phyloP scores from a whole-genome alignment of 768 basidiomycete species.

The Tephrocybe sp. region DNA sequence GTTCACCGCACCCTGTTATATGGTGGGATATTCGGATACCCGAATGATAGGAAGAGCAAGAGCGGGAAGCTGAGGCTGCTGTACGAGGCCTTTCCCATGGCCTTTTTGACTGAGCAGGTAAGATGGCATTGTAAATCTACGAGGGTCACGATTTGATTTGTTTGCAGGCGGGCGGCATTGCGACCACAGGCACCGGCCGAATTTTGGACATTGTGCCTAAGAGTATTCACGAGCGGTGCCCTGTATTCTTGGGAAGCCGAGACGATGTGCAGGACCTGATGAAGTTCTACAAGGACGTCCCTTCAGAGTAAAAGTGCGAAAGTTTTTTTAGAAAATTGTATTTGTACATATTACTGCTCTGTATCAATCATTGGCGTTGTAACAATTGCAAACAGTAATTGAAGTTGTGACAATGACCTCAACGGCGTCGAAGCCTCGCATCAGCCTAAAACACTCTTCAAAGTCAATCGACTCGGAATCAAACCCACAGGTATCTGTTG shows the following conservation, averaged over 20 bases:
- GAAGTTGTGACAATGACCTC: constrained; percentile 6
- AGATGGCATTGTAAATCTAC: constrained; percentile 14
- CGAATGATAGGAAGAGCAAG: constrained; percentile 97
- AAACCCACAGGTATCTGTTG: constrained; percentile 20
- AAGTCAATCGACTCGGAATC: constrained; percentile 9
- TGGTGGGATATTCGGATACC: constrained; percentile 98
- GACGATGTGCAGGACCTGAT: constrained; percentile 92
- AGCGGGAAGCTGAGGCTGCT: constrained; percentile 91
- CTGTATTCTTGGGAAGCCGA: constrained; percentile 91
- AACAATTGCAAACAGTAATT: no score
- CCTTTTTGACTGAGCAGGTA: constrained; percentile 91
- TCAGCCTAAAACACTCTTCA: constrained; percentile 19
- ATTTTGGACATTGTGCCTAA: constrained; percentile 90
- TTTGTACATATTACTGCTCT: constrained; percentile 15
- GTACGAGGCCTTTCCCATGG: constrained; percentile 99
- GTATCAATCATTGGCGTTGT: no score
- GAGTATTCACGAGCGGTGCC: constrained; percentile 86
- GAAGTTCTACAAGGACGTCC: constrained; percentile 72
- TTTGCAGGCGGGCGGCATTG: constrained; percentile 87
- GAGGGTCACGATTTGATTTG: constrained; percentile 12
- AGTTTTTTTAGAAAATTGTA: constrained; percentile 8
- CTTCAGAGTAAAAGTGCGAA: no score
- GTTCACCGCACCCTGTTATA: constrained; percentile 96
- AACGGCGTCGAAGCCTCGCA: constrained; percentile 22
- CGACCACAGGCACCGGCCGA: constrained; percentile 92